Conservation (phyloP, 768 basidiomycete species). For the Coprinopsis cinerea region DNA sequence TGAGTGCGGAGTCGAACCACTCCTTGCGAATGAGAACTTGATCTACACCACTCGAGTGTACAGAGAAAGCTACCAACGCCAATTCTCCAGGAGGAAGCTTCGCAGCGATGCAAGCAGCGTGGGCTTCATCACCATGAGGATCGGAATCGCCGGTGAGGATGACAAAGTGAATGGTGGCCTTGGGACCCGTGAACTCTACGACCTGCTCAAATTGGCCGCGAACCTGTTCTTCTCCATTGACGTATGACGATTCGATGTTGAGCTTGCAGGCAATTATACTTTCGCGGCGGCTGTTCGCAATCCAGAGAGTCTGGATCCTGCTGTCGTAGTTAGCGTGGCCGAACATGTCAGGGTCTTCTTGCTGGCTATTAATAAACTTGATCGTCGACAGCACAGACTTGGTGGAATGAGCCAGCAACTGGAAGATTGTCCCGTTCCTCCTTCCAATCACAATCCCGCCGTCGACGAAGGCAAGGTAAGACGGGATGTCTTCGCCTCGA, state of each 20-base stretch:
- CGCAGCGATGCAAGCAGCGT: constrained; percentile 78
- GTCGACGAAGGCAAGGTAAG: constrained; percentile 80
- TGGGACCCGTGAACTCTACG: constrained; percentile 77
- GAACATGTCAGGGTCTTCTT: constrained; percentile 82
- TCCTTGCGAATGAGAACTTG: constrained; percentile 83
- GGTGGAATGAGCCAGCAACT: constrained; percentile 70
- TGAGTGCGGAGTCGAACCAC: constrained; percentile 72
- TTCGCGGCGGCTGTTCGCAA: constrained; percentile 79
- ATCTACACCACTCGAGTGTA: constrained; percentile 87
- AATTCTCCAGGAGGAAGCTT: constrained; percentile 72
- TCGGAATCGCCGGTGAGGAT: constrained; percentile 82
- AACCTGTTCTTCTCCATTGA: constrained; percentile 55
- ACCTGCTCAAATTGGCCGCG: constrained; percentile 74
- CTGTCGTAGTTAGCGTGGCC: constrained; percentile 84
- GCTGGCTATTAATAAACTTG: constrained; percentile 64
- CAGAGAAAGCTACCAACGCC: constrained; percentile 80
- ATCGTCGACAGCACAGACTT: constrained; percentile 72
- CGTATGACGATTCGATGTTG: constrained; percentile 55
- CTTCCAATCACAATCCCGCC: constrained; percentile 81
- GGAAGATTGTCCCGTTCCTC: constrained; percentile 80
- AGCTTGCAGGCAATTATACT: constrained; percentile 80
- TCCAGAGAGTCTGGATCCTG: constrained; percentile 81
- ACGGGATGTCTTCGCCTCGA: constrained; percentile 74
- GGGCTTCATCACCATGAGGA: constrained; percentile 75
- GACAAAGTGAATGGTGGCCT: constrained; percentile 85